These are phyloP conservation scores for Fragilaria crotonensis DNA, from an alignment of 108 stramenopile genomes.

Conservation along the genomic window DNA sequence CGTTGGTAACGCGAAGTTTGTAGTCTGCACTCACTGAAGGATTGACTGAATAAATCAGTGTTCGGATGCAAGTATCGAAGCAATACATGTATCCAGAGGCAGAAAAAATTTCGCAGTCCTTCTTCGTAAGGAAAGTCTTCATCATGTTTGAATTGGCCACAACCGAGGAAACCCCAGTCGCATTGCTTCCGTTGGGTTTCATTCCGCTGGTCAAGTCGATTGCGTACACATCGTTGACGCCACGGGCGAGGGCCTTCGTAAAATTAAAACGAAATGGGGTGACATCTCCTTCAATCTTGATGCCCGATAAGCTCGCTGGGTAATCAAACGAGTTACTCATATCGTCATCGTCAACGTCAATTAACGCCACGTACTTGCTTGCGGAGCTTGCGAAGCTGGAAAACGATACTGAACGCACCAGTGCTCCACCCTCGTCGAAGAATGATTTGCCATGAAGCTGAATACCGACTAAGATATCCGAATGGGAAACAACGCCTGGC, in stretches of 20 bases:
- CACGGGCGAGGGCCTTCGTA: not conserved
- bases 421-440: too few species aligned
- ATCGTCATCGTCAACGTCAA: slow-evolving; percentile 3
- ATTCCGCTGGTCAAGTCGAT: slow-evolving; percentile 9
- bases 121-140: slow-evolving; percentile 8
- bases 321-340: slow-evolving; percentile 1
- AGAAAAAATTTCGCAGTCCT: not conserved
- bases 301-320: not conserved
- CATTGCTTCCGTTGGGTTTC: slow-evolving; percentile 1
- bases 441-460: too few species aligned
- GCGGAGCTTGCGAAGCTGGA: too few species aligned
- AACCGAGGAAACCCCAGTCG: slow-evolving; percentile 4
- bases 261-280: slow-evolving; percentile 4
- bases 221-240: not conserved
- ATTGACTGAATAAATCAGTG: slow-evolving; percentile 22
- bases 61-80: slow-evolving; percentile 23
- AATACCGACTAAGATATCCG: too few species aligned
- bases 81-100: slow-evolving; percentile 17
- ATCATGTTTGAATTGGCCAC: slow-evolving; percentile 1
- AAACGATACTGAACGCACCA: too few species aligned
- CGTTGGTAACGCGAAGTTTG: slow-evolving; percentile 18
- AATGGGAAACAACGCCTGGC: too few species aligned
- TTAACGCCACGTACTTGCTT: too few species aligned
- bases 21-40: slow-evolving; percentile 28
- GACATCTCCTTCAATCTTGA: not conserved